Evolutionary conservation across 768 basidiomycete genomes (phyloP).

Genomic region (Phlegmacium glaucopus): DNA sequence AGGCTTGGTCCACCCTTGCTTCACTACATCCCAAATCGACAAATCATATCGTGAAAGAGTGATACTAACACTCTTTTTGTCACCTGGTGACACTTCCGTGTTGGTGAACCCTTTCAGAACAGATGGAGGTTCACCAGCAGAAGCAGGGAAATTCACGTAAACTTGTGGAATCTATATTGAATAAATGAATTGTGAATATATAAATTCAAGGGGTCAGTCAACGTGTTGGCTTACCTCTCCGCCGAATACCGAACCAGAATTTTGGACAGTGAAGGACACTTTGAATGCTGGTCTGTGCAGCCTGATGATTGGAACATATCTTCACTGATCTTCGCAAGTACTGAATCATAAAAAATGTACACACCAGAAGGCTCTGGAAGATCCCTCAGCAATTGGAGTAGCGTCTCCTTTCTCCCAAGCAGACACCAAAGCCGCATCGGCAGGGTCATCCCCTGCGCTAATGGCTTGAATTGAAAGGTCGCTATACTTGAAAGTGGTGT

Average conservation of each 20-base stretch:
- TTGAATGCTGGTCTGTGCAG: constrained; percentile 50
- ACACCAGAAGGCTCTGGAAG: too few relatives aligned
- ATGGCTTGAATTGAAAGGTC: constrained; percentile 39
- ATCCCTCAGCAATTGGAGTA: neutral
- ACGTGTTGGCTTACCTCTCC: constrained; percentile 41
- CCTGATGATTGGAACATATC: constrained; percentile 24
- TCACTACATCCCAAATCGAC: constrained; percentile 50
- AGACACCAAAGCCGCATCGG: constrained; percentile 47
- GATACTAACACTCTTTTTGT: constrained; percentile 44
- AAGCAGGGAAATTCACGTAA: constrained; percentile 48
- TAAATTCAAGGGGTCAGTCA: neutral
- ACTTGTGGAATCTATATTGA: constrained; percentile 48
- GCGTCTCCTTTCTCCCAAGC: constrained; percentile 44
- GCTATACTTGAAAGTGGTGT: constrained; percentile 55
- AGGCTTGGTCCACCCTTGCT: constrained; percentile 55
- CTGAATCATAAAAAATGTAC: too few relatives aligned
- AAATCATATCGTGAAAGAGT: constrained; percentile 48
- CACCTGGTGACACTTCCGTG: constrained; percentile 39
- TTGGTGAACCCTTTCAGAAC: constrained; percentile 57
- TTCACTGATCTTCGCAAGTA: too few relatives aligned
- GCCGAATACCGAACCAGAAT: constrained; percentile 51
- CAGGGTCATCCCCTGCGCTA: constrained; percentile 36
- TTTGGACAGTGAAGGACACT: constrained; percentile 48
- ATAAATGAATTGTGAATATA: neutral
- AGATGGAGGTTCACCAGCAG: constrained; percentile 45